Evolutionary conservation across 139 green algal species (phyloP), one percentile per base, ranked within the genome.

Genomic region (Coelastrella sp.): DNA sequence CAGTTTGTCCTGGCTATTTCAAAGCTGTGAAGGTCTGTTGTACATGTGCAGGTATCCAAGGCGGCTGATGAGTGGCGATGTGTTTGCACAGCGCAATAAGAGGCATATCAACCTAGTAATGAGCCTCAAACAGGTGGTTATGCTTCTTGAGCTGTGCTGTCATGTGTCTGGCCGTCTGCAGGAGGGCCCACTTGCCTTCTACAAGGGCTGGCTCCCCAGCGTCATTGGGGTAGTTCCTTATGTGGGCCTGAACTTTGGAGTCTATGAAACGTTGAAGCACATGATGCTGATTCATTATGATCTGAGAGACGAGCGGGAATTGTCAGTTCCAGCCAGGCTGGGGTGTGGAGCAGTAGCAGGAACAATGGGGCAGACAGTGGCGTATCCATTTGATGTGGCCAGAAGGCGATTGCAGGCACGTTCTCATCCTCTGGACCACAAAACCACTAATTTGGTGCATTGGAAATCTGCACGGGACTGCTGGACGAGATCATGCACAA

Each of bases 161-260:
- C 20, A 25, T 78, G 17, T 78, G 19, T 24, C 70, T 78, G 17
- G 70, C 20, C 60, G 6, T 6, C 25, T 19, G 83, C 92, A 99
- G 94, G 98, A 99, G 92, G 98, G 98, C 3, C 10, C 96, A 12
- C 89, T 96, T 8, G 98, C 98, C 10, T 93, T 99, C 20, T 99
- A 99, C 95, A 97, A 96, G 79, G 98, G 98, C 35, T 99, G 98
- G 98, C 91, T 99, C 90, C 98, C 98, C 5, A 97, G 92, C 61
- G 98, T 99, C 20, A 99, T 99, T 81, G 98, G 98, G 6, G 98
- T 99, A 60, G 92, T 99, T 15, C 98, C 98, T 8, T 99, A 99
- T 90, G 98, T 99, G 7, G 98, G 98, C 7, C 95, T 99, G 84
- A 99, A 99, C 91, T 99, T 99, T 94, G 96, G 95, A 0, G 98